Conservation (phyloP, 2,329 filamentous ascomycete species). For the Trichophaea hybrida region DNA sequence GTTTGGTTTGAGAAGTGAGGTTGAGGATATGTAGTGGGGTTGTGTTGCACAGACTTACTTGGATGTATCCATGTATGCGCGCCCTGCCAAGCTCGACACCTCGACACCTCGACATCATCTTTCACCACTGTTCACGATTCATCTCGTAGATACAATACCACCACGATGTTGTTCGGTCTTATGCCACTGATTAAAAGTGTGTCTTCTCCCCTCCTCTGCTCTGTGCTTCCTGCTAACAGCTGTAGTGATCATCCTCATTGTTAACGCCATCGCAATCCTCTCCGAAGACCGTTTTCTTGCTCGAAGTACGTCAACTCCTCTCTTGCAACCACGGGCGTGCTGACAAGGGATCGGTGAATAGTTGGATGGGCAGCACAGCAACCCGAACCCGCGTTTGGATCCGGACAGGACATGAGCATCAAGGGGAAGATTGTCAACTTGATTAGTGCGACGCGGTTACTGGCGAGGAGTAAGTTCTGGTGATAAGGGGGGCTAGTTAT, state of each 20-base stretch:
- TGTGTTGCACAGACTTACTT: background rate
- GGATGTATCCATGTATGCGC: too few species aligned
- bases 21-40: background rate
- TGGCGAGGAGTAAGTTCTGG: slow-evolving; percentile 69
- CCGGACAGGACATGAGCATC: slow-evolving; percentile 43
- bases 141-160: background rate
- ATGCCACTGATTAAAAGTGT: slow-evolving; percentile 23
- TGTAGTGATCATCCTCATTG: slow-evolving; percentile 63
- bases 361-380: slow-evolving; percentile 56
- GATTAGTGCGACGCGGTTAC: slow-evolving; percentile 74
- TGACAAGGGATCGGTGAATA: slow-evolving; percentile 34
- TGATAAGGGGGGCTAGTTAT: slow-evolving; percentile 2
- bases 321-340: background rate
- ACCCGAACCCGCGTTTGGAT: slow-evolving; percentile 16
- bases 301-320: slow-evolving; percentile 42
- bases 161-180: slow-evolving; percentile 21
- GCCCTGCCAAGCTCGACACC: background rate
- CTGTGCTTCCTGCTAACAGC: slow-evolving; percentile 4
- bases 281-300: slow-evolving; percentile 41
- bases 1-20: background rate
- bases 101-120: background rate
- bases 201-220: background rate
- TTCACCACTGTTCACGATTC: background rate
- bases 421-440: slow-evolving; percentile 80
- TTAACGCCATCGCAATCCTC: slow-evolving; percentile 86